Percentiles rank a stretch among this genome's conserved stretches.
These are phyloP conservation scores for Vitis hybrid DNA, from an alignment of 177 flowering plant genomes.

Conservation along the genomic window DNA sequence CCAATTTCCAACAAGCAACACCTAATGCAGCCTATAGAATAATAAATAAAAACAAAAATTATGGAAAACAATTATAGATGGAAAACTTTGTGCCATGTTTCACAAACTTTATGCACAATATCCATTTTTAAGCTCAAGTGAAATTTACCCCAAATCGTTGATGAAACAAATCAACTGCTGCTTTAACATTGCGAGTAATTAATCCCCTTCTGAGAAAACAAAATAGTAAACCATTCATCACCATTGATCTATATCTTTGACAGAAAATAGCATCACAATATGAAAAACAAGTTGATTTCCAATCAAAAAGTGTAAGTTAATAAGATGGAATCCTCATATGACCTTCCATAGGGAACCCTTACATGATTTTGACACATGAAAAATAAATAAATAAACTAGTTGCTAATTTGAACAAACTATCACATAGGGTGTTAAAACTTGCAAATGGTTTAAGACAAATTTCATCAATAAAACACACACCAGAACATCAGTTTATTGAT, in stretches of 20 bases:
- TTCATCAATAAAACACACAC: no score
- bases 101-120: neutral
- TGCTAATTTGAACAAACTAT: neutral
- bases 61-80: neutral
- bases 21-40: neutral
- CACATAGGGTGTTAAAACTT: neutral
- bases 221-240: neutral
- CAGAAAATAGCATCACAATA: neutral
- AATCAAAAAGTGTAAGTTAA: neutral
- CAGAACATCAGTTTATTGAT: no score
- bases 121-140: neutral
- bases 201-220: conserved; percentile 75
- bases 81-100: neutral
- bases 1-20: neutral
- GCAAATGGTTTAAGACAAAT: neutral
- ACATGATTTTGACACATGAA: neutral
- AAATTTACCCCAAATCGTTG: conserved; percentile 70
- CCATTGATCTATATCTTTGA: no score
- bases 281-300: neutral
- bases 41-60: neutral
- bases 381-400: neutral
- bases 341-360: neutral
- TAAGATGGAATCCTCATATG: neutral
- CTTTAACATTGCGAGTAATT: conserved; percentile 89
- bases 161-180: conserved; percentile 86